Evolutionary conservation across 1,139 yeast species (phyloP), one percentile per base, ranked within the genome.

Genomic region (Candida sojae): DNA sequence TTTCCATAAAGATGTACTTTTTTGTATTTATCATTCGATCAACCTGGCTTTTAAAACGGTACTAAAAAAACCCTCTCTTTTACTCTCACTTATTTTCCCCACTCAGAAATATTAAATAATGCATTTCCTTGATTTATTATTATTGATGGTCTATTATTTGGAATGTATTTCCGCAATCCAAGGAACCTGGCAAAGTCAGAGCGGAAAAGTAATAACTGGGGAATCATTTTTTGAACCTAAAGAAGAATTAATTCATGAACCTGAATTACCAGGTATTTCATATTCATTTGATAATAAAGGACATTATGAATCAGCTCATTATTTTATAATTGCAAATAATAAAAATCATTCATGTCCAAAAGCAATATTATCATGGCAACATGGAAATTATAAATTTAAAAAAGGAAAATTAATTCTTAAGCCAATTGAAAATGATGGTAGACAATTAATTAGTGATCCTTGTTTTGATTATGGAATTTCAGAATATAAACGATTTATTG

Each of bases 171-270:
- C 39, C 39, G 39, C 39, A 9, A n/a, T 36, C 9, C 28, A 34
- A 47, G 72, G 72, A 23, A 66, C 71, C 10, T 67, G 72, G 71
- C 46, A 57, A 47, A 60, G 65, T 43, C 64, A 64, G 42, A 59
- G 66, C 26, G 54, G 56, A 42, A 56, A 63, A 5, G 71, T 67
- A 3, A 53, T 60, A 39, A 67, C 72, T 0, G 71, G 72, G 1
- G 64, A 67, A 0, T 51, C 54, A 6, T 58, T 66, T 45, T 67
- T 61, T 48, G 67, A 67, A 46, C 70, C 70, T 1, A 54, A 57
- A 25, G 64, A 61, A 42, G 71, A 67, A 53, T 59, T 65, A 5
- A 51, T 67, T 29, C 51, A 56, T 46, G 71, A 66, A 52, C 71
- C 71, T 8, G 52, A 55, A 12, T 55, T 64, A 23, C 72, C 72